Percentiles rank a stretch among this genome's conserved stretches.
phyloP scores from a whole-genome alignment of 2,329 filamentous ascomycete species.

The Aspergillus sp. region DNA sequence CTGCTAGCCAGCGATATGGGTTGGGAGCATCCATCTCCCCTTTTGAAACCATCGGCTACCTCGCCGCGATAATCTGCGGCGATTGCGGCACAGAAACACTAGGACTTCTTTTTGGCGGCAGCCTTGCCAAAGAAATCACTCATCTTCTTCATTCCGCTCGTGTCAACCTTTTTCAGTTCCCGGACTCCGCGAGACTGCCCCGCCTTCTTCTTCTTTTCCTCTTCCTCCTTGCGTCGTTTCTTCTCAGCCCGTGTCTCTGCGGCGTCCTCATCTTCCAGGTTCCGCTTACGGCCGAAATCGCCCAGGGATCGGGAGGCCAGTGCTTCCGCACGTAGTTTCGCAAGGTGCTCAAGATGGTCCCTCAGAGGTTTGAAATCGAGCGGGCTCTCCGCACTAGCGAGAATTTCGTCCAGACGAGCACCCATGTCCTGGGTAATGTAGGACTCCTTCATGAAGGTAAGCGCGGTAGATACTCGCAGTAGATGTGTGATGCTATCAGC shows the following conservation, averaged over 20 bases:
- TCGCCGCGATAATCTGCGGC: not conserved
- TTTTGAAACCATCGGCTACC: not conserved
- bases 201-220: constrained; percentile 80
- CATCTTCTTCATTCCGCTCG: constrained; percentile 93
- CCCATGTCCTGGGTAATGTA: constrained; percentile 46
- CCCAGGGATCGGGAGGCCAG: constrained; percentile 61
- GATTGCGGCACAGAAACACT: not conserved
- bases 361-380: constrained; percentile 71
- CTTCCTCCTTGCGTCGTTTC: constrained; percentile 82
- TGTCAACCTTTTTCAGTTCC: constrained; percentile 86
- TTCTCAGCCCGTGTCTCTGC: constrained; percentile 66
- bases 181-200: constrained; percentile 72
- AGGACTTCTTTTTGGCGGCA: constrained; percentile 34
- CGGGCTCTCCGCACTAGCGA: constrained; percentile 39
- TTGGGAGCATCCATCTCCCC: not conserved
- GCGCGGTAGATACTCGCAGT: constrained; percentile 49
- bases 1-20: not conserved
- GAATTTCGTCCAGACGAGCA: constrained; percentile 35
- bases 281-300: constrained; percentile 46
- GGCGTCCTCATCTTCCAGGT: constrained; percentile 42
- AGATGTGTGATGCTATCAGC: constrained; percentile 42
- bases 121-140: constrained; percentile 85
- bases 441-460: constrained; percentile 51
- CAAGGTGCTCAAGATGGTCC: constrained; percentile 65
- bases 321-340: constrained; percentile 69